Evolutionary conservation across 371 early-diverging fungal genomes (phyloP), one percentile per base, ranked within the genome.

Genomic region (Encephalitozoon hellem): DNA sequence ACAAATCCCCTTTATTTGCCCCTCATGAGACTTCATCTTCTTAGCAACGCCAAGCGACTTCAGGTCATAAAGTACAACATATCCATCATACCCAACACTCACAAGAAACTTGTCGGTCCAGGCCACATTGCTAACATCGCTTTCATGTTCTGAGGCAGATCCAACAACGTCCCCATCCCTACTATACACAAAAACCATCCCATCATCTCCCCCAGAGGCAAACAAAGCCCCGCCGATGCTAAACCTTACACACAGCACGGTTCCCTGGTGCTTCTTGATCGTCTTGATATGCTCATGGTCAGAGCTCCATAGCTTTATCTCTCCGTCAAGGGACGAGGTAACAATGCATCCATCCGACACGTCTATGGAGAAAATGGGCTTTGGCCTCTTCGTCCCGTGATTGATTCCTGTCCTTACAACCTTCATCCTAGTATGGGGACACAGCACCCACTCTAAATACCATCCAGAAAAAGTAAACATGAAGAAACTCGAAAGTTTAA

Each of bases 121-220:
- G 9, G 70, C 42, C 23, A 83, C 32, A 55, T 67, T 67, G 21
- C 74, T 78, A 9, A 80, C 79, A 64, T 85, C 82, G 34, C 67
- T 67, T 41, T 53, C 64, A 42, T 83, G 81, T 25, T 78, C 70
- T 8, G 72, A 55, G 9, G 76, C 28, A 21, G 73, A 55, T 9
- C 25, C 32, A 8, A 39, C 39, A 34, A 67, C 65, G 32, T 72
- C 70, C 18, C 79, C 75, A 26, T 66, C 67, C 21, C 49, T 59
- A 21, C 66, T 69, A 67, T 77, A 81, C 4, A 85, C 54, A 28
- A 80, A 45, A 0, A 83, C 74, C 21, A 28, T 71, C 2, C 82
- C 81, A 69, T 83, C 83, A 81, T 85, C 83, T 28, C 79, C 74
- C 21, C 72, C 84, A 5, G 76, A 75, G 11, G 80, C 79, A 23